These are phyloP conservation scores for Lentinus brumalis DNA, from an alignment of 768 basidiomycete species.

Conservation along the genomic window DNA sequence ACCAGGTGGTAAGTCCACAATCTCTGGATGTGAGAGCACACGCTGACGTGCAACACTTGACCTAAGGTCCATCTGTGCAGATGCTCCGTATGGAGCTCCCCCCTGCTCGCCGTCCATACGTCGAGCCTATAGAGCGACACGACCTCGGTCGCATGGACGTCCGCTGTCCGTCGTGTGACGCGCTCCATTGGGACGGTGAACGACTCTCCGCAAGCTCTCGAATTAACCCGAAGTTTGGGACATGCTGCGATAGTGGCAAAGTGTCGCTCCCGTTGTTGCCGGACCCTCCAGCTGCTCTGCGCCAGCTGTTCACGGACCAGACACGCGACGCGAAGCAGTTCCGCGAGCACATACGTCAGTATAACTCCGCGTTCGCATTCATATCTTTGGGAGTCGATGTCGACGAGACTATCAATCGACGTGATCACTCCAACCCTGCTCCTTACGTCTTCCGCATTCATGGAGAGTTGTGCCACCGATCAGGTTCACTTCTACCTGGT, in stretches of 20 bases:
- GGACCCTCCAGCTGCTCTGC: slow-evolving; percentile 30
- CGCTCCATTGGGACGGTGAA: slow-evolving; percentile 41
- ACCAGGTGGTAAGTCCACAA: too few species aligned
- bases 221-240: slow-evolving; percentile 32
- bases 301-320: slow-evolving; percentile 20
- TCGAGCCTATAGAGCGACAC: neutral
- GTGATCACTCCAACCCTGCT: slow-evolving; percentile 34
- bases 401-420: slow-evolving; percentile 29
- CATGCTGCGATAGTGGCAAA: slow-evolving; percentile 40
- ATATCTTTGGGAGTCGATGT: slow-evolving; percentile 37
- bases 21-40: too few species aligned
- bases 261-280: slow-evolving; percentile 29
- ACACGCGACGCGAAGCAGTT: slow-evolving; percentile 28
- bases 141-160: slow-evolving; percentile 38
- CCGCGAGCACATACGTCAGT: slow-evolving; percentile 38
- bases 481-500: slow-evolving; percentile 35
- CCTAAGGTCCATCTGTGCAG: too few species aligned
- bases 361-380: slow-evolving; percentile 45
- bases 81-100: too few species aligned
- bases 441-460: slow-evolving; percentile 38
- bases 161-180: slow-evolving; percentile 35
- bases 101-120: neutral
- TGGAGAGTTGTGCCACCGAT: slow-evolving; percentile 39
- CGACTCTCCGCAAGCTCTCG: slow-evolving; percentile 17
- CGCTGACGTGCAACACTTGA: too few species aligned